Evolutionary conservation across 2,329 filamentous ascomycete species (phyloP), one percentile per base, ranked within the genome.

Genomic region (Exophiala spinifera): DNA sequence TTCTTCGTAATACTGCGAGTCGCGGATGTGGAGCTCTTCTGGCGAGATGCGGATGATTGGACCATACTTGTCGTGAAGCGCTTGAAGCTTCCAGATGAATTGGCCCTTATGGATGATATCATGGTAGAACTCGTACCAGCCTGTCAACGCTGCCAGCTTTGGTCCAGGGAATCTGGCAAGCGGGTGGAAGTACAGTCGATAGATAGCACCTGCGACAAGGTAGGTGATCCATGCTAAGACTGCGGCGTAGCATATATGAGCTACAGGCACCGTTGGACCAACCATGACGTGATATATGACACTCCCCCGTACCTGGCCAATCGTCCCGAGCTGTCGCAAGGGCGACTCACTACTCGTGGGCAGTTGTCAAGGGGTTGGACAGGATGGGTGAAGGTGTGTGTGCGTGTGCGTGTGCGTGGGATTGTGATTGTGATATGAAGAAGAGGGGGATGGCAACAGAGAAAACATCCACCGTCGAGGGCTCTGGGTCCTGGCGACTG

Each of bases 41-140:
- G 70, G 69, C 19, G 58, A 66, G 53, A 72, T 64, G 6, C 69
- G 68, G 15, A 72, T 47, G 17, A 72, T 68, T 0, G 69, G 70
- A 1, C 70, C 70, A 57, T 73, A 72, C 64, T 63, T 40, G 46
- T 64, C 56, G 53, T 72, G 70, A 45, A 71, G 59, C 39, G 68
- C 60, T 20, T 66, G 52, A 17, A 72, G 66, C 51, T 70, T 63
- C 51, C 65, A 70, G 19, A 67, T 61, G 55, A 67, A 72, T 51
- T 59, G 56, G 20, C 69, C 69, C 15, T 49, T 46, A 7, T 59
- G 49, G 19, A 67, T 50, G n/a, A 69, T 60, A 49, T 70, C 66
- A 39, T 64, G 62, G 42, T 69, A 69, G 47, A 64, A 64, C 34
- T 69, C 66, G 51, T 69, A 67, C 56, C 59, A 62, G 19, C 55